Evolutionary conservation across 306 rosid genomes (phyloP).

Genomic region (Cucurbita moschata): DNA sequence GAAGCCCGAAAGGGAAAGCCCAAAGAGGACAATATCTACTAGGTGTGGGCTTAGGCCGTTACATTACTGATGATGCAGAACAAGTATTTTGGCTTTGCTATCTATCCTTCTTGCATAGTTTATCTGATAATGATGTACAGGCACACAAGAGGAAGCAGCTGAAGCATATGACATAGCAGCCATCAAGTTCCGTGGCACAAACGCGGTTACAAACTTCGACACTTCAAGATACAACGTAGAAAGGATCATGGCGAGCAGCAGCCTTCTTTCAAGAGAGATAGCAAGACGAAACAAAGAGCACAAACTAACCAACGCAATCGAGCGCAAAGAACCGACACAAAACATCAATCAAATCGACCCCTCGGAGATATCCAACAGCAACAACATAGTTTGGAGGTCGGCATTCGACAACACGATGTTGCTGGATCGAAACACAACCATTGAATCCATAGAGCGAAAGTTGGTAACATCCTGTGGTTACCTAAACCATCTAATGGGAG

Average conservation of each 20-base stretch:
- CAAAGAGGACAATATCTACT: no score
- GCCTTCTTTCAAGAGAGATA: constrained; percentile 63
- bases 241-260: constrained; percentile 72
- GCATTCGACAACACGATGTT: constrained; percentile 18
- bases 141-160: constrained; percentile 99
- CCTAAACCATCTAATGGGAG: constrained; percentile 44
- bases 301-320: constrained; percentile 16
- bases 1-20: no score
- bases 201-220: constrained; percentile 88
- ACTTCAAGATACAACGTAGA: constrained; percentile 79
- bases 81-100: neutral
- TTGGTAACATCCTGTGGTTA: neutral
- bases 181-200: constrained; percentile 74
- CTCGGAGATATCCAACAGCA: constrained; percentile 12
- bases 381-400: constrained; percentile 43
- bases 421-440: constrained; percentile 9
- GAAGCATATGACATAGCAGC: constrained; percentile 97
- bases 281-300: constrained; percentile 52
- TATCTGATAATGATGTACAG: constrained; percentile 18
- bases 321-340: constrained; percentile 16
- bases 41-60: no score
- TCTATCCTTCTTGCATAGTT: neutral
- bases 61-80: no score
- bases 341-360: constrained; percentile 17
- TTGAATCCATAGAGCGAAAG: neutral